Conservation (phyloP, 441 rosid genomes). For the Eutrema salsugineum region DNA sequence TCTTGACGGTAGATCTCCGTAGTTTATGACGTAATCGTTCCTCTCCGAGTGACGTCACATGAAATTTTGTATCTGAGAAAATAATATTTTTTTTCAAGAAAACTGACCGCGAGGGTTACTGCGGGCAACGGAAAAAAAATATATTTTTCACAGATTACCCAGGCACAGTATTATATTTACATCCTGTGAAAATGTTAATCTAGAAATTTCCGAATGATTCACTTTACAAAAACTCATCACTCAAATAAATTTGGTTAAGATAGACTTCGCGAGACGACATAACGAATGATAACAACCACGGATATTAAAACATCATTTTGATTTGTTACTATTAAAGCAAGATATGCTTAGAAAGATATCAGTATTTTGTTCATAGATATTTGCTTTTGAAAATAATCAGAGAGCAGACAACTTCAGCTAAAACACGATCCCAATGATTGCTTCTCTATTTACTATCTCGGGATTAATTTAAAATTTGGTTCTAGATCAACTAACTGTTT, state of each 20-base stretch:
- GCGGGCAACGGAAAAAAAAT: no score
- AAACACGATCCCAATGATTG: neutral
- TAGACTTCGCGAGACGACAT: slow-evolving; percentile 4
- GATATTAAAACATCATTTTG: slow-evolving; percentile 11
- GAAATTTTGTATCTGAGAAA: no score
- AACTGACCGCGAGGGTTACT: no score
- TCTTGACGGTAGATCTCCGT: neutral
- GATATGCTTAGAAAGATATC: neutral
- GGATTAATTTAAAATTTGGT: neutral
- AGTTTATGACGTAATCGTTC: slow-evolving; percentile 11
- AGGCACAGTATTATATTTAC: no score
- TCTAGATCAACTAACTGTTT: neutral
- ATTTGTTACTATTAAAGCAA: slow-evolving; percentile 23
- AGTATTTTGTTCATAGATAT: neutral
- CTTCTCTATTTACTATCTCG: neutral
- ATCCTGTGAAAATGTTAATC: neutral
- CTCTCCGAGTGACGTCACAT: slow-evolving; percentile 2
- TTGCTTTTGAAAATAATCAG: neutral
- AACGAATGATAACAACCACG: slow-evolving; percentile 21
- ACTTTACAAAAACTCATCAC: neutral
- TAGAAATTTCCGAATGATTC: neutral
- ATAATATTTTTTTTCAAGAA: neutral
- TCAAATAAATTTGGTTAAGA: neutral
- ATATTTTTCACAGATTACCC: no score
- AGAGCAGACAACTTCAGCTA: neutral